Percentiles rank a stretch among this genome's conserved stretches.
These are phyloP conservation scores for Aspergillus floridensis DNA, from an alignment of 2,329 filamentous ascomycete genomes.

Conservation along the genomic window DNA sequence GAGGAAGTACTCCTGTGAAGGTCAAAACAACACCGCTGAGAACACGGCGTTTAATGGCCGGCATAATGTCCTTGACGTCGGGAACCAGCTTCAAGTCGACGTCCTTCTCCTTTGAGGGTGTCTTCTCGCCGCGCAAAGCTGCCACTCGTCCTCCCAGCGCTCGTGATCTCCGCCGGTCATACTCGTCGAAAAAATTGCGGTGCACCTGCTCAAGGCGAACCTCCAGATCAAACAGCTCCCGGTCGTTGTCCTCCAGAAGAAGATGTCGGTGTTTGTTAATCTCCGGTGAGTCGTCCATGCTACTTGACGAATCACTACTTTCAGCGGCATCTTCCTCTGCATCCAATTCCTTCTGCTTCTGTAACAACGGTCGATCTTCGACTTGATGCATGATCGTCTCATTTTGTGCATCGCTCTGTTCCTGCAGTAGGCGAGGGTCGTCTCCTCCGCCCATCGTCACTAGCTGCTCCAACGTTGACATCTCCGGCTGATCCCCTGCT, in stretches of 20 bases:
- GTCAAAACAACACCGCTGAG: constrained; percentile 75
- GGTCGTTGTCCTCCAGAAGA: constrained; percentile 82
- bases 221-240: constrained; percentile 74
- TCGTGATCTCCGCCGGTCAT: constrained; percentile 57
- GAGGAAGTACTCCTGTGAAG: constrained; percentile 83
- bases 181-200: constrained; percentile 75
- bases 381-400: constrained; percentile 85
- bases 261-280: constrained; percentile 60
- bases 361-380: constrained; percentile 81
- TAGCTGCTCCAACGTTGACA: constrained; percentile 68
- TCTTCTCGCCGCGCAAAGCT: constrained; percentile 51
- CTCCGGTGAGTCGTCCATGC: constrained; percentile 42
- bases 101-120: constrained; percentile 40
- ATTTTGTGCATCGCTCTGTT: constrained; percentile 81
- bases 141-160: constrained; percentile 48
- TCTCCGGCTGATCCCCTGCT: constrained; percentile 31
- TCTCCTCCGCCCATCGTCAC: constrained; percentile 72
- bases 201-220: constrained; percentile 75
- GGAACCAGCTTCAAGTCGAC: constrained; percentile 65
- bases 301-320: constrained; percentile 47
- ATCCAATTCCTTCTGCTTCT: constrained; percentile 88
- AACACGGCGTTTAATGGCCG: constrained; percentile 72
- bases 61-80: constrained; percentile 82
- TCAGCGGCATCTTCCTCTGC: constrained; percentile 70
- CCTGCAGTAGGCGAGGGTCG: constrained; percentile 65